These are phyloP conservation scores for Flaveria linearis DNA, from an alignment of 129 eudicot genomes.

Conservation along the genomic window DNA sequence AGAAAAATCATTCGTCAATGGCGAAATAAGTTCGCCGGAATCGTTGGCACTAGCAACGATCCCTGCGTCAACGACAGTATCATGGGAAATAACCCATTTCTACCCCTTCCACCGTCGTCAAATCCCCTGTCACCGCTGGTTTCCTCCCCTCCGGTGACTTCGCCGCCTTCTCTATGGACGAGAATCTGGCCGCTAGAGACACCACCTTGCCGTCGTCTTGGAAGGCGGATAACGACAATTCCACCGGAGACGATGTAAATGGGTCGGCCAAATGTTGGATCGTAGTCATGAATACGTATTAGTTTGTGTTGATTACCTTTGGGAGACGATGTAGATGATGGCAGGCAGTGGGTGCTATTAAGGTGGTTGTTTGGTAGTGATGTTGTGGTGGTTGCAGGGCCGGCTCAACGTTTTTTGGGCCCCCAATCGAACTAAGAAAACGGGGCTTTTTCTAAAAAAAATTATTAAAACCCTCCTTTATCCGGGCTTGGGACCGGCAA, in stretches of 20 bases:
- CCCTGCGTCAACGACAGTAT: slow-evolving; percentile 78
- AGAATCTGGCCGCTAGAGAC: slow-evolving; percentile 79
- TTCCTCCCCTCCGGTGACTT: slow-evolving; percentile 52
- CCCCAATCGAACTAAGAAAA: too few relatives aligned
- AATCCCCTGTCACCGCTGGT: slow-evolving; percentile 21
- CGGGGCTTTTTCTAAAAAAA: too few relatives aligned
- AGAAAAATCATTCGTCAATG: slow-evolving; percentile 53
- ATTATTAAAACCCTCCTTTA: too few relatives aligned
- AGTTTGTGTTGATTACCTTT: slow-evolving; percentile 76
- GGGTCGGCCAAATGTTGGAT: slow-evolving; percentile 87
- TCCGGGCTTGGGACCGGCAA: too few relatives aligned
- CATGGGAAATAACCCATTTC: slow-evolving; percentile 59
- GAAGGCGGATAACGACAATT: slow-evolving; percentile 29
- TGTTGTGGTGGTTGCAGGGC: too few relatives aligned
- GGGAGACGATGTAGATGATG: slow-evolving; percentile 90
- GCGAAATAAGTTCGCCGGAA: slow-evolving; percentile 66
- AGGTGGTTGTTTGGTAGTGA: slow-evolving; percentile 26
- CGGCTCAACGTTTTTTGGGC: too few relatives aligned
- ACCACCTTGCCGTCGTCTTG: slow-evolving; percentile 46
- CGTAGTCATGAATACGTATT: slow-evolving; percentile 73
- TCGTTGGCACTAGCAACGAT: slow-evolving; percentile 48
- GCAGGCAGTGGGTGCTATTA: slow-evolving; percentile 64
- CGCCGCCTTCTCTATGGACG: slow-evolving; percentile 58
- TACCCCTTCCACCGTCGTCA: slow-evolving; percentile 40
- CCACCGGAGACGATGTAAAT: slow-evolving; percentile 38